Evolutionary conservation across 768 basidiomycete species (phyloP).

Genomic region (Boletus barrowsii): DNA sequence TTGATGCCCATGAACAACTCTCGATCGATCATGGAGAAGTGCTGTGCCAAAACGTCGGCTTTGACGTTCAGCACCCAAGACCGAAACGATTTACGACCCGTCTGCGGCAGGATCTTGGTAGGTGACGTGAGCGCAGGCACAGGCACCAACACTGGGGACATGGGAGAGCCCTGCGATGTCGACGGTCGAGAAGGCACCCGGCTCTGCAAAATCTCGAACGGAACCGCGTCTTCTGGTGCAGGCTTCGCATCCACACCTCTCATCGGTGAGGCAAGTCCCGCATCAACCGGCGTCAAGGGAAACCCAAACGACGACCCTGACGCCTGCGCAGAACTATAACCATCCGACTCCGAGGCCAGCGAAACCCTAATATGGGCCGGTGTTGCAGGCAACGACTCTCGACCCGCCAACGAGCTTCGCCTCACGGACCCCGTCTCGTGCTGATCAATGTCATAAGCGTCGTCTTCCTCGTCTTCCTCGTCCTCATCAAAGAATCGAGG

Average conservation of each 20-base stretch:
- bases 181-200: constrained; percentile 43
- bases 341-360: constrained; percentile 19
- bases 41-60: constrained; percentile 63
- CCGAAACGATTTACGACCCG: constrained; percentile 49
- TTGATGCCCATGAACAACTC: constrained; percentile 82
- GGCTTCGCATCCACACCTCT: constrained; percentile 44
- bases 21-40: constrained; percentile 85
- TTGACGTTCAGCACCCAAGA: constrained; percentile 70
- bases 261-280: constrained; percentile 27
- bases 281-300: constrained; percentile 16
- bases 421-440: constrained; percentile 30
- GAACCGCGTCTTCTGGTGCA: constrained; percentile 58
- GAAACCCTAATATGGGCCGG: constrained; percentile 23
- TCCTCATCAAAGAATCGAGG: constrained; percentile 54
- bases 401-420: constrained; percentile 2
- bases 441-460: constrained; percentile 30
- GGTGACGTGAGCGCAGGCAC: constrained; percentile 24
- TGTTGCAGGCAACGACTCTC: constrained; percentile 13
- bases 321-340: constrained; percentile 16
- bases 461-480: constrained; percentile 37
- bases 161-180: constrained; percentile 30
- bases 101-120: constrained; percentile 35
- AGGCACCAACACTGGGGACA: constrained; percentile 6
- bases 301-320: constrained; percentile 15
- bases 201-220: constrained; percentile 63